Evolutionary conservation across 139 green algal species (phyloP).

Genomic region (Prasinococcaceae sp.): DNA sequence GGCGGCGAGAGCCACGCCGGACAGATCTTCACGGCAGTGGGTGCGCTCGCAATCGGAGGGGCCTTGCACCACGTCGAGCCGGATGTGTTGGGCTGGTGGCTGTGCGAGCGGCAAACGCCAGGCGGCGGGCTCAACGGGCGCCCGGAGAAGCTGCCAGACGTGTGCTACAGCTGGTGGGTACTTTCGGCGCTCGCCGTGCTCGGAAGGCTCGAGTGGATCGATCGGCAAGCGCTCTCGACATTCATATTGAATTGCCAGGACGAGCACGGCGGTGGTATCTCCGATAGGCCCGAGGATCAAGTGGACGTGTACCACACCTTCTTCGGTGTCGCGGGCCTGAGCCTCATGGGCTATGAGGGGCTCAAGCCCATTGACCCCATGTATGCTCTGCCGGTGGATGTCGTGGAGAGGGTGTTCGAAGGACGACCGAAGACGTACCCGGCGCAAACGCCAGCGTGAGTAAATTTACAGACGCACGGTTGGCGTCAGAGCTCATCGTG

Average conservation of each 20-base stretch:
- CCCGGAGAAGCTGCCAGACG: constrained; percentile 37
- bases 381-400: constrained; percentile 63
- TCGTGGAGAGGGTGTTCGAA: constrained; percentile 37
- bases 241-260: constrained; percentile 59
- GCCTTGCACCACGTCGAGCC: constrained; percentile 56
- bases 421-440: no score
- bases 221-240: constrained; percentile 29
- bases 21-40: constrained; percentile 84
- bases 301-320: constrained; percentile 98
- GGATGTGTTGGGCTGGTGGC: constrained; percentile 89
- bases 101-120: constrained; percentile 76
- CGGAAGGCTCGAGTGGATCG: constrained; percentile 81
- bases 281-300: constrained; percentile 86
- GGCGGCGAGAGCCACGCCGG: constrained; percentile 38
- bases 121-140: constrained; percentile 81
- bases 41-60: constrained; percentile 58
- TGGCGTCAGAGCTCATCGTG: no score
- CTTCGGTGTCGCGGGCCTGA: constrained; percentile 83
- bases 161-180: constrained; percentile 98
- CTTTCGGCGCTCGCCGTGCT: constrained; percentile 81
- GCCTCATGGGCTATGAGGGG: constrained; percentile 58
- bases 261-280: constrained; percentile 82
- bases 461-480: no score
- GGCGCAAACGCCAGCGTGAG: no score
- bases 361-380: constrained; percentile 66